These are phyloP conservation scores for Pseudogymnoascus sp. DNA, from an alignment of 2,329 filamentous ascomycete species.

Conservation along the genomic window DNA sequence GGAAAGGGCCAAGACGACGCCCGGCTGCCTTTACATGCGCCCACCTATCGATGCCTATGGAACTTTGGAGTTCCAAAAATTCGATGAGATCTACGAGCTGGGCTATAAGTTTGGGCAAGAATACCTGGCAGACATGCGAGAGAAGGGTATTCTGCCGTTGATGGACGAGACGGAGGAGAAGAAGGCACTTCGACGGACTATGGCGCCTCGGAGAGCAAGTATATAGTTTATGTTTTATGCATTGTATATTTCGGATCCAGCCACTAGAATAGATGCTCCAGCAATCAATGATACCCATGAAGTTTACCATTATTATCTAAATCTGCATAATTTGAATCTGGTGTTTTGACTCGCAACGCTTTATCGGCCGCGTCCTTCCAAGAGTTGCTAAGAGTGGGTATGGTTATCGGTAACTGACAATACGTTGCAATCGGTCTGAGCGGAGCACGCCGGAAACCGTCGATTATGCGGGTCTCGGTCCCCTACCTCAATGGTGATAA, in stretches of 20 bases:
- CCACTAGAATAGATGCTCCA: background rate
- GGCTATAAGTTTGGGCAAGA: slow-evolving; percentile 81
- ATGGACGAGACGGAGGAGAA: slow-evolving; percentile 69
- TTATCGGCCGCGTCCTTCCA: background rate
- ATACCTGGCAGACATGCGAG: slow-evolving; percentile 68
- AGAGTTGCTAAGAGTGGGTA: background rate
- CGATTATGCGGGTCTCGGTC: background rate
- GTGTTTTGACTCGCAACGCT: background rate
- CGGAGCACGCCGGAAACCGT: slow-evolving; percentile 5
- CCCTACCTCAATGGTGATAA: background rate
- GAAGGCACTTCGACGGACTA: slow-evolving; percentile 66
- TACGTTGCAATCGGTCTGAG: background rate
- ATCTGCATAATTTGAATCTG: background rate
- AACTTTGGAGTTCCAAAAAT: slow-evolving; percentile 92
- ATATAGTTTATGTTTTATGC: slow-evolving; percentile 40
- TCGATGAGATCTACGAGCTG: slow-evolving; percentile 90
- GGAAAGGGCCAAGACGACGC: slow-evolving; percentile 82
- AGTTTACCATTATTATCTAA: background rate
- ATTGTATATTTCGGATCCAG: background rate
- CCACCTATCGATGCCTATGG: slow-evolving; percentile 91
- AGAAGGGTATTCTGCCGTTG: slow-evolving; percentile 65
- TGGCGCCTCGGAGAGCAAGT: slow-evolving; percentile 71
- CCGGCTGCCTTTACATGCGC: slow-evolving; percentile 92
- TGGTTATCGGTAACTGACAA: background rate
- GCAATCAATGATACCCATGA: slow-evolving; percentile 7